A percentile compares a stretch with the other conserved stretches of the same genome.
Evolutionary conservation across 2,329 filamentous ascomycete species (phyloP).

Genomic region (Teratosphaeria pseudoeucalypti): DNA sequence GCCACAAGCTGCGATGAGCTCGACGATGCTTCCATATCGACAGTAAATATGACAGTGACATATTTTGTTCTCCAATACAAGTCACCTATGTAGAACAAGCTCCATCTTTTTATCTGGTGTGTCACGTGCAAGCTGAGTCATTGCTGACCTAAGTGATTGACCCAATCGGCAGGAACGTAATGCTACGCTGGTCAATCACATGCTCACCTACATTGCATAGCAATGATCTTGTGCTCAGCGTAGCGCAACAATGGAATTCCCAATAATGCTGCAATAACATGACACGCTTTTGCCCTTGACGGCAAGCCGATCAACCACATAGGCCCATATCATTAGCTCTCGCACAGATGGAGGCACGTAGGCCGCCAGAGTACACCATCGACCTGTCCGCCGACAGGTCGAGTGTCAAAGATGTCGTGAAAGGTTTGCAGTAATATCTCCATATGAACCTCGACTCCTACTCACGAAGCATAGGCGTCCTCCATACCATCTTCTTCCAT

Average conservation of each 20-base stretch:
- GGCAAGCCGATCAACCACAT: not conserved
- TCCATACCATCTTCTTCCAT: slow-evolving; percentile 98
- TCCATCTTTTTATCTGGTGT: too few species aligned
- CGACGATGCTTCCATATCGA: not conserved
- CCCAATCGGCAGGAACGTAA: not conserved
- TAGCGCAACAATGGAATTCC: not conserved
- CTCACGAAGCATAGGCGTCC: slow-evolving; percentile 52
- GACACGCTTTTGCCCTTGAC: not conserved
- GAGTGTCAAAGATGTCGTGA: slow-evolving; percentile 84
- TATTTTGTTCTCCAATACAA: too few species aligned
- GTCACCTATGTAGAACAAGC: too few species aligned
- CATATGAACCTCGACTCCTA: not conserved
- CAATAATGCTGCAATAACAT: not conserved
- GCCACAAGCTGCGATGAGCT: not conserved
- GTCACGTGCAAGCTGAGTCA: not conserved
- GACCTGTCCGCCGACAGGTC: slow-evolving; percentile 87
- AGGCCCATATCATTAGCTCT: not conserved
- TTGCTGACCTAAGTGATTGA: not conserved
- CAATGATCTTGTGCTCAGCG: not conserved
- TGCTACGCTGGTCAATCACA: not conserved
- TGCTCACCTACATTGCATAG: not conserved
- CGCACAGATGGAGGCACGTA: slow-evolving; percentile 49
- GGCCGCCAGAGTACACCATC: slow-evolving; percentile 79
- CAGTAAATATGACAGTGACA: not conserved
- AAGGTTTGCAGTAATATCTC: slow-evolving; percentile 43